These are phyloP conservation scores for Elaeagnus macrophylla DNA, from an alignment of 306 rosid genomes.

Conservation along the genomic window DNA sequence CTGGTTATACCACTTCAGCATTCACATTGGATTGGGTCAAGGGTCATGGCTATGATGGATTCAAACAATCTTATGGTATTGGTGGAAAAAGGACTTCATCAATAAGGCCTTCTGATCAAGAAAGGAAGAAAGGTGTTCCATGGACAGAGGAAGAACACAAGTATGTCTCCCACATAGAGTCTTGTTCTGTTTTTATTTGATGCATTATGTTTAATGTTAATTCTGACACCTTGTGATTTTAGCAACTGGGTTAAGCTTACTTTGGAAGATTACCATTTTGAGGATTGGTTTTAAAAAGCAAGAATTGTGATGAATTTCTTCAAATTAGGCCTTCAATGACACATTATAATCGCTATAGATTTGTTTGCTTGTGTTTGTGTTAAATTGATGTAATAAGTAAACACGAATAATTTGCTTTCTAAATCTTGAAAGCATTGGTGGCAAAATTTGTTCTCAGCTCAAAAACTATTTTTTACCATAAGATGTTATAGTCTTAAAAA, in stretches of 20 bases:
- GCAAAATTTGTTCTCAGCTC: too few relatives aligned
- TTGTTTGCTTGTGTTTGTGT: too few relatives aligned
- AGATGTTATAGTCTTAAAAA: too few relatives aligned
- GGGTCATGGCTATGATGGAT: conserved; percentile 44
- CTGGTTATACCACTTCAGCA: conserved; percentile 50
- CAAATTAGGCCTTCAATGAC: neutral
- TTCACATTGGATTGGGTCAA: conserved; percentile 75
- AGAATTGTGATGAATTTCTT: neutral
- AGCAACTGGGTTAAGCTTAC: neutral
- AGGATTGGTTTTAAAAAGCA: neutral
- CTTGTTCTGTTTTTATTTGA: too few relatives aligned
- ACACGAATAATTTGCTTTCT: too few relatives aligned
- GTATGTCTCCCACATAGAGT: conserved; percentile 27
- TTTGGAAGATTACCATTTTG: neutral
- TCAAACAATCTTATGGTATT: conserved; percentile 36
- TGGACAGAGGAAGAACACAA: conserved; percentile 96
- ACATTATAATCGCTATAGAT: neutral
- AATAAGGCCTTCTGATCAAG: conserved; percentile 50
- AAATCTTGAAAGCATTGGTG: too few relatives aligned
- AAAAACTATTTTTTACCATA: too few relatives aligned
- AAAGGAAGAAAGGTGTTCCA: conserved; percentile 84
- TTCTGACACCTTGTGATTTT: neutral
- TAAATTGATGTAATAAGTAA: too few relatives aligned
- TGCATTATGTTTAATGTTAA: too few relatives aligned
- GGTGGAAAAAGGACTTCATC: conserved; percentile 49